Base-by-base conservation (phyloP, 768 basidiomycete genomes). In the Leucosporidium scottii region DNA sequence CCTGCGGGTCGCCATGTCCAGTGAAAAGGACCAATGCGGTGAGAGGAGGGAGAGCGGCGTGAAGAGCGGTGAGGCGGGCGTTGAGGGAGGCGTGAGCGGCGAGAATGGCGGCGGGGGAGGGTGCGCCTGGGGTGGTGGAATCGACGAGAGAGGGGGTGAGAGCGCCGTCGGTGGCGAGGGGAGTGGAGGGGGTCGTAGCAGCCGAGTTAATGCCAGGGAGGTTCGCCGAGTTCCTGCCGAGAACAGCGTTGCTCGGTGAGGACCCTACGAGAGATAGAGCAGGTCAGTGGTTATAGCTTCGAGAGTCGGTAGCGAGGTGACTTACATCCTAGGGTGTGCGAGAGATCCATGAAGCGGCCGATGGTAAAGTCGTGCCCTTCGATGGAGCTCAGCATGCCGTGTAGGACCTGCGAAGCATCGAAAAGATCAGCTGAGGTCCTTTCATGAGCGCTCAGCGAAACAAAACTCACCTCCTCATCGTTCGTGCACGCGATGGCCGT, bases 1-100 rank as follows among this genome's bases (percentile, higher is more conserved):
- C 80, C 0, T 90, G 84, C 0, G 93, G 93, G 77, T 96, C 90
- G 0, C 86, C 86, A 75, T 97, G 91, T 1, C 93, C 93, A 0
- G 88, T 90, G 75, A 96, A 86, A 49, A 98, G 81, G 62, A 97
- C 79, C 27, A 97, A 77, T 0, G 91, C 92, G 0, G 93, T 91
- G 27, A 86, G 85, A 3, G 86, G 77, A 0, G 93, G 92, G 0
- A 98, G 83, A 0, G 85, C 77, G 0, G 82, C 79, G 74, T 93
- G 86, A 0, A 97, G 79, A 2, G 79, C 74, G 48, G 78, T 77
- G 6, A 97, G 82, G 10, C 85, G 86, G 0, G 75, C 74, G 78
- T 93, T 84, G 48, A 96, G 82, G 1, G 80, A 73, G 78, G 76
- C 23, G 72, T 66, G 5, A 75, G 74, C n/a, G 69, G 63, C 55